Base-by-base conservation (phyloP, 192 early-diverging fungal genomes). In the Coemansia sp. region DNA sequence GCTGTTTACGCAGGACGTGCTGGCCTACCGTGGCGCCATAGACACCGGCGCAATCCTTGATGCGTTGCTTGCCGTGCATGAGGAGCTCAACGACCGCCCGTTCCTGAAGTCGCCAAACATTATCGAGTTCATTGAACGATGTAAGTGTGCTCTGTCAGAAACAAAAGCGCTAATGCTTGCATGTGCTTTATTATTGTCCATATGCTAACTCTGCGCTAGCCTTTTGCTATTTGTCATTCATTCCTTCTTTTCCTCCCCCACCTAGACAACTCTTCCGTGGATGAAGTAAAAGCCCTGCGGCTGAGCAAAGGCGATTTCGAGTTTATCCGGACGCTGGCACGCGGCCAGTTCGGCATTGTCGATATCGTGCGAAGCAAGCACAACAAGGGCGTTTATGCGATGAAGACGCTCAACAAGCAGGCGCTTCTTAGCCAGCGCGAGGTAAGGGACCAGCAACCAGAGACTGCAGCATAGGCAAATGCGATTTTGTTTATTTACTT, bases 401-500 rank as follows among this genome's bases (percentile, higher is more conserved):
- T 94, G 90, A 92, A 92, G 64, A 88, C 88, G 38, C 78, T 91
- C 33, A 89, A 90, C 71, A 92, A 92, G 63, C 71, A 83, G 33
- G 89, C 88, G 41, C 78, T 93, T n/a, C 71, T 93, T 36, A 86
- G 85, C 23, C 86, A 90, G 55, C 81, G 84, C 34, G 92, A 94
- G 79, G 89, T 88, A 84, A 71, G 81, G 35, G 16, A 53, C 15
- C 21, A 53, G 51, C 23, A 46, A 18, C 44, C 44, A 53, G 7
- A 7, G 24, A 23, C 5, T 57, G 55, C 21, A 20, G 26, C 12
- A 30, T 7, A 57, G 26, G 6, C 0, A 8, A 12, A 7, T 1
- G 24, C 18, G 33, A 0, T 38, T 10, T 15, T 21, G 33, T 33
- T 49, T 35, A 23, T 44, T 14, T 62, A 5, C 20, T 9, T 43